Conservation (phyloP, 495 filamentous ascomycete genomes). For the Neurospora sp. region DNA sequence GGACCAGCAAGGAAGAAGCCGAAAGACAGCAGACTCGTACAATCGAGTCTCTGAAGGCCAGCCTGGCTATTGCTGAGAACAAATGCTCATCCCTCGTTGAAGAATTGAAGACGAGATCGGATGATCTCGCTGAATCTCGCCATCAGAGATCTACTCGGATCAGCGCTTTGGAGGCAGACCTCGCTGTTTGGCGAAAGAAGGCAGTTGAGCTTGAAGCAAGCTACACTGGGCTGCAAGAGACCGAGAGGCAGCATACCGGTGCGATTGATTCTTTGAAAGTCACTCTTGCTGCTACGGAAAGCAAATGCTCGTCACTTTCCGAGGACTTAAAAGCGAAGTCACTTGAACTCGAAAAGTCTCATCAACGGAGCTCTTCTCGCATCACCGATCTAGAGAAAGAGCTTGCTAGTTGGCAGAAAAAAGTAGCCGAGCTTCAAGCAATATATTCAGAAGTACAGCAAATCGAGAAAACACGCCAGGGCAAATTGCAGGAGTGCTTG, state of each 20-base stretch:
- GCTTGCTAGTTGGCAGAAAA: not conserved
- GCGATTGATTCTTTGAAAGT: not conserved
- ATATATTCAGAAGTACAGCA: not conserved
- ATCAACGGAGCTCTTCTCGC: not conserved
- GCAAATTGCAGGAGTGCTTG: not conserved
- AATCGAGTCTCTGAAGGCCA: conserved; percentile 6
- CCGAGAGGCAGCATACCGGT: not conserved
- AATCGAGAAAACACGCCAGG: not conserved
- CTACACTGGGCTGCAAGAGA: not conserved
- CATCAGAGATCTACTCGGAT: not conserved
- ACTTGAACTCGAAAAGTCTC: not conserved
- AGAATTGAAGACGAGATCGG: not conserved
- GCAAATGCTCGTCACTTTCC: not conserved
- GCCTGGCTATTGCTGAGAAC: conserved; percentile 1
- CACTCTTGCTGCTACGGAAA: not conserved
- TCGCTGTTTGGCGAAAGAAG: not conserved
- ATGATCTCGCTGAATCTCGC: not conserved
- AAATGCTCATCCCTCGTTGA: not conserved
- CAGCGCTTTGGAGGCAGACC: conserved; percentile 2
- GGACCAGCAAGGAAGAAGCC: conserved; percentile 4
- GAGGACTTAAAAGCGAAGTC: not conserved
- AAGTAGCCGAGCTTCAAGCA: not conserved
- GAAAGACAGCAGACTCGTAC: conserved; percentile 1
- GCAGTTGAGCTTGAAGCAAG: not conserved
- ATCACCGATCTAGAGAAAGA: not conserved